Evolutionary conservation across 495 filamentous ascomycete genomes (phyloP).

Genomic region (Penicillium coprophilum): DNA sequence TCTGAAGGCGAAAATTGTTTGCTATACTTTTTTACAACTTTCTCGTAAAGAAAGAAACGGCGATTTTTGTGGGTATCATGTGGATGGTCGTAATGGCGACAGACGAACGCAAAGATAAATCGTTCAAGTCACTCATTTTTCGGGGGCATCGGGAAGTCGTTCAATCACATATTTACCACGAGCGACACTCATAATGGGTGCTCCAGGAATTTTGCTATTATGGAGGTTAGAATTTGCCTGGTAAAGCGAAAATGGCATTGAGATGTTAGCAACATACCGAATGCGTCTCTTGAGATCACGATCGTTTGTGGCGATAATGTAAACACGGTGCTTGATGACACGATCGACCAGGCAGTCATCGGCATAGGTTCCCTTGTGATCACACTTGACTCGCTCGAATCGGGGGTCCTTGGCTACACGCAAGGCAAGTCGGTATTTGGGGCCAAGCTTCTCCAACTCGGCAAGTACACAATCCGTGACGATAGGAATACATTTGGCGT

Average conservation of each 20-base stretch:
- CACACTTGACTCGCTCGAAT: constrained; percentile 79
- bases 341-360: constrained; percentile 94
- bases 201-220: constrained; percentile 40
- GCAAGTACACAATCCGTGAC: constrained; percentile 56
- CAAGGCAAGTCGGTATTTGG: constrained; percentile 84
- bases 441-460: constrained; percentile 89
- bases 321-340: constrained; percentile 73
- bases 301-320: constrained; percentile 92
- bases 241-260: neutral
- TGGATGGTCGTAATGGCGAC: neutral
- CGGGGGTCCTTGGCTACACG: constrained; percentile 90
- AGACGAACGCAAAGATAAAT: neutral
- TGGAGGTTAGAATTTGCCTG: neutral
- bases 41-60: neutral
- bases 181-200: constrained; percentile 66
- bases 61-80: constrained; percentile 9
- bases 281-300: constrained; percentile 71
- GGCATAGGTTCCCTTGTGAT: constrained; percentile 90
- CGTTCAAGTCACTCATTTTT: constrained; percentile 22
- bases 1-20: neutral
- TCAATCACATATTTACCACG: constrained; percentile 91
- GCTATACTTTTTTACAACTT: neutral
- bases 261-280: constrained; percentile 34
- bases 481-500: constrained; percentile 53
- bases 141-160: constrained; percentile 72